Percentiles rank a stretch among this genome's conserved stretches.
Evolutionary conservation across 2,329 filamentous ascomycete species (phyloP).

Genomic region (Periconia macrospinosa): DNA sequence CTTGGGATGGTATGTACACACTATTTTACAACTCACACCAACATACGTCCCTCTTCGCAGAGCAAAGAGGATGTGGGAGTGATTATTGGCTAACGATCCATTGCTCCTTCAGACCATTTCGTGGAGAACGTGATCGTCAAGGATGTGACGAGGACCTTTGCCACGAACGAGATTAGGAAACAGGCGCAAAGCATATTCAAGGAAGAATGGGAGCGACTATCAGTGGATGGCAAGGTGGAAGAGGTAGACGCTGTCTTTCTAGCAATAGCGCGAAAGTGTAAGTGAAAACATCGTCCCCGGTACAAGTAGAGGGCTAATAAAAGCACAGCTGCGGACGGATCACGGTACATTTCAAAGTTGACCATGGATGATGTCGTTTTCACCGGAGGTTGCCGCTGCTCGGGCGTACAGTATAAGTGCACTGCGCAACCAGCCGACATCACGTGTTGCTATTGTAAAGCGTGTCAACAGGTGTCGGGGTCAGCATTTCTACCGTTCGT

Average conservation of each 20-base stretch:
- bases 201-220: conserved; percentile 44
- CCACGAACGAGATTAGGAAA: conserved; percentile 31
- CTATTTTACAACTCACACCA: too few relatives aligned
- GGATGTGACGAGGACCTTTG: conserved; percentile 27
- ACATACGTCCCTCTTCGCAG: too few relatives aligned
- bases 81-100: too few relatives aligned
- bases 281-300: conserved; percentile 8
- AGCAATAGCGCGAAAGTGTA: conserved; percentile 37
- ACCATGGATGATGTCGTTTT: conserved; percentile 23
- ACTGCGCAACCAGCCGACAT: conserved; percentile 39
- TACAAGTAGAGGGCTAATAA: conserved; percentile 6
- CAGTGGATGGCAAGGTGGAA: conserved; percentile 40
- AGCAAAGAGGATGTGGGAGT: too few relatives aligned
- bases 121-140: conserved; percentile 35
- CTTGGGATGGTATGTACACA: conserved; percentile 21
- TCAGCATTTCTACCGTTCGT: conserved; percentile 50
- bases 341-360: conserved; percentile 16
- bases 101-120: conserved; percentile 27
- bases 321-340: conserved; percentile 26
- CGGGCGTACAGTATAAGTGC: conserved; percentile 46
- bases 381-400: conserved; percentile 50
- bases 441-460: conserved; percentile 52
- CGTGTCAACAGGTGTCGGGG: conserved; percentile 53
- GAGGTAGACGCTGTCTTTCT: conserved; percentile 46
- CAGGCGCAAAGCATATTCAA: conserved; percentile 38